phyloP scores from a whole-genome alignment of 345 rosid genomes.

The Sisymbrium altissimum region DNA sequence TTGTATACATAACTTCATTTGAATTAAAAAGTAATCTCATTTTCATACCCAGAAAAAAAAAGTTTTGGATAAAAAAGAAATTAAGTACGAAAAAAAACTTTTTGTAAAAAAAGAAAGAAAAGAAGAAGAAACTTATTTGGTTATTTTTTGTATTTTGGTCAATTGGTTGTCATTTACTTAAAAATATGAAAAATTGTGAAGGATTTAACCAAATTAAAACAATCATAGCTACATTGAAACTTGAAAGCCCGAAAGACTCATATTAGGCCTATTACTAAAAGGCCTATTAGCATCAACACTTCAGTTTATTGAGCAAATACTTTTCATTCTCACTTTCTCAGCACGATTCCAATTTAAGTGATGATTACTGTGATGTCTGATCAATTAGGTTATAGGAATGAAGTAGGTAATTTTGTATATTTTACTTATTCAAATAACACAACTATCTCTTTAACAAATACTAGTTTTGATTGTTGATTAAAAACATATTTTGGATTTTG shows the following conservation, averaged over 20 bases:
- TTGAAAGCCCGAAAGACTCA: neutral
- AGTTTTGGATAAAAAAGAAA: no score
- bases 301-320: neutral
- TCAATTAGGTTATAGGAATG: neutral
- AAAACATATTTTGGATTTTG: neutral
- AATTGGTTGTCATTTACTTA: neutral
- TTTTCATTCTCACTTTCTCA: neutral
- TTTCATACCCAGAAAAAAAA: no score
- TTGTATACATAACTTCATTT: no score
- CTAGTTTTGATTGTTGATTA: no score
- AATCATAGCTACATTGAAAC: neutral
- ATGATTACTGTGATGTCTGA: neutral
- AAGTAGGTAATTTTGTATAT: neutral
- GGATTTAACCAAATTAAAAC: no score
- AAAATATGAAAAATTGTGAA: no score
- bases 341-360: neutral
- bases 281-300: neutral
- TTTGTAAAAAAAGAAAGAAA: no score
- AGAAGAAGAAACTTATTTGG: neutral
- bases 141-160: neutral
- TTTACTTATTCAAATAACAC: no score
- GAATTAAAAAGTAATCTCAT: no score
- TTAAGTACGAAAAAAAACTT: no score
- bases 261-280: neutral
- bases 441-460: no score